Evolutionary conservation across 192 early-diverging fungal genomes (phyloP), one percentile per base, ranked within the genome.

Genomic region (Globomyces pollinis-pini): DNA sequence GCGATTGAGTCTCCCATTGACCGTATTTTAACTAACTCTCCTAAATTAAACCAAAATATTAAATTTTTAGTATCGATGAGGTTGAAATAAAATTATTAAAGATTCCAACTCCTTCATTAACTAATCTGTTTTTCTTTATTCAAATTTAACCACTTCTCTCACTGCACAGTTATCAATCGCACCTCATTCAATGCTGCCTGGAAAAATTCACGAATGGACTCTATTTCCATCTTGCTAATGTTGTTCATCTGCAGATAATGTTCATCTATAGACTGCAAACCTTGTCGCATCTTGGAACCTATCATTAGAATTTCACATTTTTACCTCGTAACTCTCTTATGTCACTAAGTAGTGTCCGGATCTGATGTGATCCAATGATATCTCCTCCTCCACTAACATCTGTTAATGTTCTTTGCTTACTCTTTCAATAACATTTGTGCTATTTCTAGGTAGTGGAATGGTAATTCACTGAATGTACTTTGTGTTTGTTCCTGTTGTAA

Each of bases 161-260:
- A 39, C 20, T 39, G 20, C 29, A 36, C 52, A 34, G 35, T 63
- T 32, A 87, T 52, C 55, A 74, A 78, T 16, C 73, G 61, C 54
- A 88, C 71, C 50, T 86, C 75, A 54, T 90, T 83, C 65, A 88
- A 93, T 15, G 91, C 88, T 20, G 72, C 75, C 6, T 79, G 66
- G 69, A 96, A 94, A 58, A 96, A 83, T 0, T 91, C 91, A n/a
- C 92, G 79, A 56, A 96, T 91, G 69, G 91, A 90, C 41, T 94
- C 93, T 57, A 96, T 84, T 60, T 96, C 93, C 68, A 89, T 86
- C 20, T 83, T 70, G 23, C 88, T 79, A 57, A 96, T 61, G 57
- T 90, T 88, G 65, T 93, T 84, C 79, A 47, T 84, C 77, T 85
- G 65, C 3, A 59, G 26, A 47, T 86, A 84, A 20, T 71, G 62